Base-by-base conservation (phyloP, 306 rosid genomes). In the Vicia sativa region DNA sequence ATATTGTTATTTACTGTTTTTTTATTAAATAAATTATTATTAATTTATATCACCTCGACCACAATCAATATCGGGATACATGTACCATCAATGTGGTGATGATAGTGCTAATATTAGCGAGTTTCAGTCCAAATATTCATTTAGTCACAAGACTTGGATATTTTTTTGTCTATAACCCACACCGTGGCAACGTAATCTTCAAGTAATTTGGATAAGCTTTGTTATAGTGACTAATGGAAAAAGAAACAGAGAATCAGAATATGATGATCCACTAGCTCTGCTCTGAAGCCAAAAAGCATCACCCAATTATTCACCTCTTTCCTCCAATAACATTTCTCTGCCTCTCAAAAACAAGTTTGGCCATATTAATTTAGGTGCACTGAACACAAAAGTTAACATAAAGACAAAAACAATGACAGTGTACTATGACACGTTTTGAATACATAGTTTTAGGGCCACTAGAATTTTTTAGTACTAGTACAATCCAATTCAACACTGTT, bases 291-390 rank as follows among this genome's bases (percentile, higher is more conserved):
- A 34, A 19, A 50, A 50, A 10, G 57, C 57, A 50, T 50, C 13
- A 50, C 57, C 10, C 56, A 50, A 50, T 50, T 50, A 50, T 50
- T 19, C 57, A 50, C n/a, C 19, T 10, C 29, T 26, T 50, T 11
- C 56, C 56, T 18, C 11, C 5, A 48, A 48, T 16, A 16, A 14
- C 1, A 0, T 45, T 45, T 7, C 52, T 2, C 6, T 45, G 21
- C 19, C 52, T 3, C 3, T 6, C 52, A 6, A 45, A 45, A 45
- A 14, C 11, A 50, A 9, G 28, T 18, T 50, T 50, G 56, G 56
- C 29, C 28, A 14, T 50, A 10, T 18, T 50, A 50, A 52, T 21
- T 21, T 52, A 10, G 29, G 58, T 52, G 10, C 58, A 21, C 31
- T 19, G 57, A 52, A 52, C 12, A 4, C 37, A 25, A 54, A 53